Percentiles rank a stretch among this genome's conserved stretches.
Conservation (phyloP, 164 flowering plant species). For the Vitis rupestris region DNA sequence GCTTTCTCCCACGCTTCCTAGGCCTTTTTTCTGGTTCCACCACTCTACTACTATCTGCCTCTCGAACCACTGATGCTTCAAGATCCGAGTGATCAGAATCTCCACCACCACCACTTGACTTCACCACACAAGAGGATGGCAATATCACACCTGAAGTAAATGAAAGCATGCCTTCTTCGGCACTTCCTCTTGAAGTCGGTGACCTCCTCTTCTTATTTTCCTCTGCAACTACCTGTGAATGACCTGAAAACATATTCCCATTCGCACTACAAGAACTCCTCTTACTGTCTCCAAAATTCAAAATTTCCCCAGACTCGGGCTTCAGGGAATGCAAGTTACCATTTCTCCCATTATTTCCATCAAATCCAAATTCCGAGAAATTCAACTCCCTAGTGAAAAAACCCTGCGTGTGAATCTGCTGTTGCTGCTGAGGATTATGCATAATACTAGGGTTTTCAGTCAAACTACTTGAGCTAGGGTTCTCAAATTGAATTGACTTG, state of each 20-base stretch:
- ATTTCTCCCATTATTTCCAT: slow-evolving; percentile 28
- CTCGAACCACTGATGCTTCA: slow-evolving; percentile 71
- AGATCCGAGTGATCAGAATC: slow-evolving; percentile 89
- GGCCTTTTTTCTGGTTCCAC: slow-evolving; percentile 74
- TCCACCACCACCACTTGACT: slow-evolving; percentile 36
- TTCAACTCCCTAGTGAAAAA: slow-evolving; percentile 51
- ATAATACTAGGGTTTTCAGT: no score
- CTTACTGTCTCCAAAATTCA: slow-evolving; percentile 78
- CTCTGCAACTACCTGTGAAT: slow-evolving; percentile 26
- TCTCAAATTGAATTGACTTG: slow-evolving; percentile 36
- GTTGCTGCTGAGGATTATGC: slow-evolving; percentile 14
- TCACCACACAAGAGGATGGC: slow-evolving; percentile 43
- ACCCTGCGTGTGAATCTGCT: slow-evolving; percentile 29
- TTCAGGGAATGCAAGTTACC: slow-evolving; percentile 34
- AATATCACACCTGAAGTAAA: slow-evolving; percentile 65
- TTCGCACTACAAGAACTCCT: slow-evolving; percentile 27
- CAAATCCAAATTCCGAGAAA: slow-evolving; percentile 53
- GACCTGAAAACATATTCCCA: slow-evolving; percentile 39
- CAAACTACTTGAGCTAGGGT: slow-evolving; percentile 28
- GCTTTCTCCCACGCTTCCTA: slow-evolving; percentile 83
- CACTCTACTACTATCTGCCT: slow-evolving; percentile 62
- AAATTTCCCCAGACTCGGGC: slow-evolving; percentile 77
- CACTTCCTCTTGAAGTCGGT: slow-evolving; percentile 49
- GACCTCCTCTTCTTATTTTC: slow-evolving; percentile 50
- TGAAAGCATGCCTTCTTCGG: slow-evolving; percentile 78